Percentiles rank a stretch among this genome's conserved stretches.
phyloP scores from a whole-genome alignment of 169 alveolate genomes.

The Plasmodium vivax region DNA sequence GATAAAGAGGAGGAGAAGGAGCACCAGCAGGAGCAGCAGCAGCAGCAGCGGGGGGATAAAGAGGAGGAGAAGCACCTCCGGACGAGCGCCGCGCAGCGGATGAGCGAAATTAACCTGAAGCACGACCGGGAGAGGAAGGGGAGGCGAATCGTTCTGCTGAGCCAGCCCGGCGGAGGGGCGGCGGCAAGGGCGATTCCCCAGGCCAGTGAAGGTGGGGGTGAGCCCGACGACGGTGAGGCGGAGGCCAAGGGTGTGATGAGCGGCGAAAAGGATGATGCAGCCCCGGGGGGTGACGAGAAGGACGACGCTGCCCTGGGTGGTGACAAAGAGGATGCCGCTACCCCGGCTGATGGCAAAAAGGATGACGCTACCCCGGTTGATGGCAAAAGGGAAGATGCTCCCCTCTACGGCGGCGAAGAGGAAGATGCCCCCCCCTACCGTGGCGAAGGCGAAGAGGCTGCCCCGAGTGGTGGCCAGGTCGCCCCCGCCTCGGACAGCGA shows the following conservation, averaged over 20 bases:
- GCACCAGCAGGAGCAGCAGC: not conserved
- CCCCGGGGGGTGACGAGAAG: not conserved
- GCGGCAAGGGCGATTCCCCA: not conserved
- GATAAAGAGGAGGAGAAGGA: not conserved
- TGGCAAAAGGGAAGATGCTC: not conserved
- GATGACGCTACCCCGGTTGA: not conserved
- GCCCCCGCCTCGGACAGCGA: not conserved
- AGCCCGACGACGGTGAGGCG: not conserved
- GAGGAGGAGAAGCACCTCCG: not conserved
- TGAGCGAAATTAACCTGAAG: slow-evolving; percentile 61
- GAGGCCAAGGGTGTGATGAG: not conserved
- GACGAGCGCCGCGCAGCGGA: slow-evolving; percentile 34
- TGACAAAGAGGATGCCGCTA: not conserved
- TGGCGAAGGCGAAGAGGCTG: not conserved
- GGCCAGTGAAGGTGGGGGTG: not conserved
- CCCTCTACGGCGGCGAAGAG: not conserved
- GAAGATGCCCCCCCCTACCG: not conserved
- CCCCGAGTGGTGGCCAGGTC: not conserved
- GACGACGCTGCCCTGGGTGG: not conserved
- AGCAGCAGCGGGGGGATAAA: not conserved
- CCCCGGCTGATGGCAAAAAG: not conserved
- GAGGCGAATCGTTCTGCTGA: slow-evolving; percentile 16
- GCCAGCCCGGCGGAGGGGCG: not conserved
- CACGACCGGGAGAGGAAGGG: slow-evolving; percentile 7
- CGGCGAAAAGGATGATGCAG: not conserved